Base-by-base conservation (phyloP, 2,329 filamentous ascomycete species). In the Penicillium sp. region DNA sequence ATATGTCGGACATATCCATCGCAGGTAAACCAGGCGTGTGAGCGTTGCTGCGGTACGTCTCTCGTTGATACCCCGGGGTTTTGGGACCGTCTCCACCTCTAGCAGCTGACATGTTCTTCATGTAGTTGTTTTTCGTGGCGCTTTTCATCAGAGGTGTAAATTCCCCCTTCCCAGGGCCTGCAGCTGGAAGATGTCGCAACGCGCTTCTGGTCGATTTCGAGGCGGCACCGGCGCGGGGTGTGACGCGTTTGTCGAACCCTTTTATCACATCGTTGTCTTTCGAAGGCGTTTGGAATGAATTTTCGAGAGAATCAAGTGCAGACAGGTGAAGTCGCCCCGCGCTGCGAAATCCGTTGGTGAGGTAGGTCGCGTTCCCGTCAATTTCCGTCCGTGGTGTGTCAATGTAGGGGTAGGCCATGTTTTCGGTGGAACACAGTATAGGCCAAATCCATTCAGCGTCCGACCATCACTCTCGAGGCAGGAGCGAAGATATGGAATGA, bases 111-210 rank as follows among this genome's bases (percentile, higher is more conserved):
- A 84, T 61, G 70, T 76, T 70, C 62, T 74, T 73, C 70, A 82
- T 58, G 75, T 83, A 73, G 79, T 87, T 77, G 79, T 89, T 82
- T 79, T 91, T 78, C 80, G 92, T 80, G 77, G 81, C 68, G 64
- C 84, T 87, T 74, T 96, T 96, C 70, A 99, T 84, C 63, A 99
- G 79, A 0, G 95, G 94, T 0, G 94, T 99, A 72, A 99, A 99
- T 67, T 99, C 95, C 64, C 86, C 87, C 59, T 79, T 81, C 11
- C 67, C 66, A 5, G 72, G 68, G 14, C 77, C 79, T 59, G 83
- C 82, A 36, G 81, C 79, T 21, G 87, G 88, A 21, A 91, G 79
- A 65, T 91, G 94, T 65, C 84, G 83, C 40, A 96, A 81, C 18
- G 88, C 71, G 65, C 64, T 73, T 61, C 69, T 69, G 8, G 66